Percentiles rank a stretch among this genome's conserved stretches.
These are phyloP conservation scores for Herpetospermum pedunculosum DNA, from an alignment of 306 rosid genomes.

Conservation along the genomic window DNA sequence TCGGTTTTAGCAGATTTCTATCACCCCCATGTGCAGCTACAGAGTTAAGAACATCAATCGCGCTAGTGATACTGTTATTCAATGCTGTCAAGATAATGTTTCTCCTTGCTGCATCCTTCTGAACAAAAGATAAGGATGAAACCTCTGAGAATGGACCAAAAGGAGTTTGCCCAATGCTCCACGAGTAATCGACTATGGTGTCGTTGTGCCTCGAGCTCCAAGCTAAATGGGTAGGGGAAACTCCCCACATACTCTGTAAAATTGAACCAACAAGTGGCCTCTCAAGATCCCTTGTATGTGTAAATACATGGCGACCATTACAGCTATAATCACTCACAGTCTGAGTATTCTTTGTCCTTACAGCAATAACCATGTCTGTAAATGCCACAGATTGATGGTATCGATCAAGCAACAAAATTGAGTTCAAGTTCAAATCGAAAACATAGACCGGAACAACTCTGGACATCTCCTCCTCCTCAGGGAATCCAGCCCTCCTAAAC, in stretches of 20 bases:
- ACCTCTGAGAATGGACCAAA: conserved; percentile 87
- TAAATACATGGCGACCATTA: conserved; percentile 72
- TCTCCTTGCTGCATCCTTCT: conserved; percentile 91
- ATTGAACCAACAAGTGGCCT: conserved; percentile 87
- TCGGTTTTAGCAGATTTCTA: conserved; percentile 60
- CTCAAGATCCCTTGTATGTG: conserved; percentile 61
- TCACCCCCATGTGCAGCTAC: conserved; percentile 76
- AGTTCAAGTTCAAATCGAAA: conserved; percentile 58
- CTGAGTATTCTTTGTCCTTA: conserved; percentile 74
- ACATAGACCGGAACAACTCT: conserved; percentile 82
- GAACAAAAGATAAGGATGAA: conserved; percentile 64
- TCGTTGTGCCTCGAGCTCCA: conserved; percentile 85
- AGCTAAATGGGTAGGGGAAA: conserved; percentile 70
- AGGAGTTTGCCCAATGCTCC: conserved; percentile 96
- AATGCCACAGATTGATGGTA: conserved; percentile 86
- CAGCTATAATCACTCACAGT: conserved; percentile 93
- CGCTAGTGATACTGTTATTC: conserved; percentile 56
- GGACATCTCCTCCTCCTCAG: conserved; percentile 64
- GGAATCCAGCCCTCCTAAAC: conserved; percentile 50
- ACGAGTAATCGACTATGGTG: conserved; percentile 83
- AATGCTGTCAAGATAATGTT: conserved; percentile 66
- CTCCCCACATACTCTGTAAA: conserved; percentile 98
- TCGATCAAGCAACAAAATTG: conserved; percentile 59
- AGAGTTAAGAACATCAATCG: conserved; percentile 56
- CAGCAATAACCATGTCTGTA: conserved; percentile 90